Base-by-base conservation (phyloP, 352 stramenopile genomes). In the Pythium grandisporangium region DNA sequence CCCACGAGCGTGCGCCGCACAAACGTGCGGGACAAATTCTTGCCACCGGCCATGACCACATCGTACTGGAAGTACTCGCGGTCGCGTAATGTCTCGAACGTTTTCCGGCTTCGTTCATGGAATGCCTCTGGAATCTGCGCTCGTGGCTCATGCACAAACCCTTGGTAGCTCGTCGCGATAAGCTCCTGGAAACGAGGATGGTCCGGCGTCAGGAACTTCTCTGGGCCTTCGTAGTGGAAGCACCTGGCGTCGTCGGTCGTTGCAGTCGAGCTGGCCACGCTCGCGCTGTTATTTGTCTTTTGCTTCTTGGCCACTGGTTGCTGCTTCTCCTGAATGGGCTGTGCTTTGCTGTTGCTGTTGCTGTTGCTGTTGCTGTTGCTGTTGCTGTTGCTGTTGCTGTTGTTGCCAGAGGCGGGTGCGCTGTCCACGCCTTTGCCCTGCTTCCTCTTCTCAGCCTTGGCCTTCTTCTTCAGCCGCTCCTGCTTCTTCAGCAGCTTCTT, bases 1-100 rank as follows among this genome's bases (percentile, higher is more conserved):
- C 83, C 83, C 19, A 92, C 66, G 26, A 95, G 63, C 14, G 69
- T 87, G 25, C 83, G 64, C 29, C 69, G 80, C 16, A 95, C 83
- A 49, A 72, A 84, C 19, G 82, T 95, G 21, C 54, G 55, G 5
- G 70, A 68, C 13, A 72, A 40, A 35, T 58, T 55, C 44, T 72
- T 72, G 23, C 61, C 61, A 22, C 61, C 61, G 37, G 61, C 61
- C 58, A 68, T 63, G 35, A 72, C 61, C 6, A 65, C 58, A 36
- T 72, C 61, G 51, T 72, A 68, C 25, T 66, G 61, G 42, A 72
- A 72, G 29, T 68, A 60, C 17, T 47, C 58, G 29, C 53, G 57
- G 33, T 65, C 55, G n/a, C 62, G 50, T 11, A 72, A 47, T 8
- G 36, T 51, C 45, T 60, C 51, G 22, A 60, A 60, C 26, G 45